Evolutionary conservation across 2,329 filamentous ascomycete genomes (phyloP), one percentile per base, ranked within the genome.

Genomic region (Paracoccidioides lutzii): DNA sequence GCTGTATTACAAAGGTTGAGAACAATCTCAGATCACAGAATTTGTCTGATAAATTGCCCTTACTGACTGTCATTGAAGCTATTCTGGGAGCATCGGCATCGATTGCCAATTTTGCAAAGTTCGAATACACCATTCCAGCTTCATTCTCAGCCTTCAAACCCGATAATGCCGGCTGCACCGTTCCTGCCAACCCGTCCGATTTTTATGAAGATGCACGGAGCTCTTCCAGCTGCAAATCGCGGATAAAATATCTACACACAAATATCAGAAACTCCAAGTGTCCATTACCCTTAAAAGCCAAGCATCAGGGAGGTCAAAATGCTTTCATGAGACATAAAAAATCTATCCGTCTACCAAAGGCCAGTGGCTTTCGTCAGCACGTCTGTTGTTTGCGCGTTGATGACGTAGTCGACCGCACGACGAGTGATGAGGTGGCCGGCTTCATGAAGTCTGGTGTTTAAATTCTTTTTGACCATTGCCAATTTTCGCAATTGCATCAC

Each of bases 401-500:
- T 74, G 0, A 82, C 75, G 0, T 81, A 78, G 60, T 86, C 83
- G 56, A 78, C 78, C 0, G 79, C 81, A 58, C 61, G 2, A 72
- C 72, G 5, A 62, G 58, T 1, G 60, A 62, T 0, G 62, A 60
- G 7, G 67, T 67, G 45, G 22, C 41, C 3, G 73, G 66, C 12
- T 76, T 68, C 2, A 73, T 74, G 12, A 32, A 57, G n/a, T 41
- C 53, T 28, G 22, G 22, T 22, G 22, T 22, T 22, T 22, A 1
- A 22, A 22, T 22, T 22, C 73, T 0, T 78, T 77, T 54, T 79
- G 73, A 8, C 81, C 81, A 0, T 71, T 64, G 32, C 82, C 78
- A 66, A 85, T 84, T 69, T 85, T 81, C 56, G 85, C 65, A 28
- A 84, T 69, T 0, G 71, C 68, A 62, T 84, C 81, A 42, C 81